Percentiles rank a stretch among this genome's conserved stretches.
Conservation (phyloP, 1,284 basidiomycete genomes). For the Ceratobasidium sp. region DNA sequence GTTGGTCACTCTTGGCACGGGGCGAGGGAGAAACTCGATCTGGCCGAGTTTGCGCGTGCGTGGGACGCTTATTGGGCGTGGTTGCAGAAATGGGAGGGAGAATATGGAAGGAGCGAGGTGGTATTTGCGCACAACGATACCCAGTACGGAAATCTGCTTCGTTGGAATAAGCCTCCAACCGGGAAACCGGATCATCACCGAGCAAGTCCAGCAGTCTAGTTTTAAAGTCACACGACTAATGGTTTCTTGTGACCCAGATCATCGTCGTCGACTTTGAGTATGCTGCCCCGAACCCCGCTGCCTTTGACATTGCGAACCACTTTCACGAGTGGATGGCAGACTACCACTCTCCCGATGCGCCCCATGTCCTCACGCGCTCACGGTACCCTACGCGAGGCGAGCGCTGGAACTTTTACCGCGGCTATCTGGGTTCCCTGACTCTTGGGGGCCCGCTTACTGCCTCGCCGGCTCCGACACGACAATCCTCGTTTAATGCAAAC, state of each 20-base stretch:
- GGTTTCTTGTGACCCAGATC: slow-evolving; percentile 62
- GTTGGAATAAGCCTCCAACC: slow-evolving; percentile 68
- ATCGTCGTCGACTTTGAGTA: slow-evolving; percentile 98
- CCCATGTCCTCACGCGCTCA: slow-evolving; percentile 75
- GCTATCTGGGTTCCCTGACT: slow-evolving; percentile 69
- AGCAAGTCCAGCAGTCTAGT: slow-evolving; percentile 49
- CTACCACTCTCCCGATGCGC: slow-evolving; percentile 75
- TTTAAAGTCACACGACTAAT: slow-evolving; percentile 27
- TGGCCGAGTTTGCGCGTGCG: slow-evolving; percentile 69
- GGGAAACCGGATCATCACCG: slow-evolving; percentile 56
- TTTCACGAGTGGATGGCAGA: slow-evolving; percentile 96
- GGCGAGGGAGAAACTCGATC: slow-evolving; percentile 61
- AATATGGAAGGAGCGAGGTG: slow-evolving; percentile 65
- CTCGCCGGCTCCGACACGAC: slow-evolving; percentile 53
- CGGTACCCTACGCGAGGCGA: slow-evolving; percentile 80
- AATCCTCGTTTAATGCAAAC: slow-evolving; percentile 50
- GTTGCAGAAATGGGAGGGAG: slow-evolving; percentile 69
- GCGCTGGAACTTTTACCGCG: slow-evolving; percentile 82
- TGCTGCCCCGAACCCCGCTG: slow-evolving; percentile 86
- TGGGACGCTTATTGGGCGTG: slow-evolving; percentile 77
- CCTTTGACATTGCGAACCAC: slow-evolving; percentile 95
- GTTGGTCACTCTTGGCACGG: slow-evolving; percentile 53
- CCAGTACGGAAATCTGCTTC: slow-evolving; percentile 92
- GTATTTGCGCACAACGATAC: slow-evolving; percentile 92
- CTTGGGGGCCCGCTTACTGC: slow-evolving; percentile 54